Conservation (phyloP, 305 asterid genomes). For the Ilex paraguariensis region DNA sequence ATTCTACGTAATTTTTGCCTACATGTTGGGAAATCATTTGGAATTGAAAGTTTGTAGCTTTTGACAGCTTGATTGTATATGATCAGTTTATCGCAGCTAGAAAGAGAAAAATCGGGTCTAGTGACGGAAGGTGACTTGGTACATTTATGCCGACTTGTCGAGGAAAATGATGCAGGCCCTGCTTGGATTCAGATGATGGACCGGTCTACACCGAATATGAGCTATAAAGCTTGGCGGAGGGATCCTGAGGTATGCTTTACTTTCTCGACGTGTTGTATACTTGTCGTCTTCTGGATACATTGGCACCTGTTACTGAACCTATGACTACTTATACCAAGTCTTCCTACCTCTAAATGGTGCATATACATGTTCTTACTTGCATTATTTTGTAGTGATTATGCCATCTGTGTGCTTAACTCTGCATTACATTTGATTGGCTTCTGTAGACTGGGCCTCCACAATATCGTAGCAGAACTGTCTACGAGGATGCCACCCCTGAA, state of each 20-base stretch:
- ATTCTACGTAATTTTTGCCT: no score
- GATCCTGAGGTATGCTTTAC: constrained; percentile 59
- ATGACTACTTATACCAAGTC: not conserved
- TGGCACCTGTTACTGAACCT: no score
- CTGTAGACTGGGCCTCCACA: constrained; percentile 71
- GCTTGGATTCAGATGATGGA: constrained; percentile 90
- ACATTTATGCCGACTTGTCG: constrained; percentile 55
- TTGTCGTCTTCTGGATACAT: no score
- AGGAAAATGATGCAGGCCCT: constrained; percentile 75
- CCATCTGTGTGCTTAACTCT: not conserved
- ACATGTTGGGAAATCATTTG: no score
- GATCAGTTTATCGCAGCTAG: constrained; percentile 44
- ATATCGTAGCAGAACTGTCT: constrained; percentile 77
- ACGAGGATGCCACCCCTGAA: constrained; percentile 88
- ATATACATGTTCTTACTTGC: no score
- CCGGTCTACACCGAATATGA: constrained; percentile 59
- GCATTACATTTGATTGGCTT: constrained; percentile 10
- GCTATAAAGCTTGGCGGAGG: constrained; percentile 92
- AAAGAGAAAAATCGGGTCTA: constrained; percentile 32
- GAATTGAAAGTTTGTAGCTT: not conserved
- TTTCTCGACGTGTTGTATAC: no score
- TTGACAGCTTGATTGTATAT: not conserved
- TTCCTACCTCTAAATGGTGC: no score
- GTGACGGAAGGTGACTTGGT: constrained; percentile 60
- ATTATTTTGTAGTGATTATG: not conserved